Percentiles rank a stretch among this genome's conserved stretches.
Evolutionary conservation across 2,329 filamentous ascomycete genomes (phyloP).

Genomic region (Trichoderma cornu-damae): DNA sequence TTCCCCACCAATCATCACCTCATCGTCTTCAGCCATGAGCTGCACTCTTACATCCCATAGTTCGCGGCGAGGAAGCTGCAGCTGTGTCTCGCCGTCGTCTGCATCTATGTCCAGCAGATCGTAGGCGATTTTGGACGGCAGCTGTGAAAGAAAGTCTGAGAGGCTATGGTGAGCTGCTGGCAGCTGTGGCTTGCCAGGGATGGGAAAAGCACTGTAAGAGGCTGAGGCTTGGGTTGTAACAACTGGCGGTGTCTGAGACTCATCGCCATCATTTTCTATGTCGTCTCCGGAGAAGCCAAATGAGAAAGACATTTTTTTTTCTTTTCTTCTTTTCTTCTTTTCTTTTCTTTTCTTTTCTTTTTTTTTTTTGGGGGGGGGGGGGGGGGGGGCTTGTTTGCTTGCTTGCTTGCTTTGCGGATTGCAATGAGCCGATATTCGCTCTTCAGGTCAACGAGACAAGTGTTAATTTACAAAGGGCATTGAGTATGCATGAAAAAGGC

Average conservation of each 20-base stretch:
- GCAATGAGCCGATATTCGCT: neutral
- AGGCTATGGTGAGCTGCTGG: constrained; percentile 50
- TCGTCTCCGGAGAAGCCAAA: constrained; percentile 61
- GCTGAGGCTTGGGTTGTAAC: constrained; percentile 23
- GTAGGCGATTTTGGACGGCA: constrained; percentile 73
- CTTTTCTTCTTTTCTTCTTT: no score
- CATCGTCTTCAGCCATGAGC: constrained; percentile 67
- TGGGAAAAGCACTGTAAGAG: constrained; percentile 51
- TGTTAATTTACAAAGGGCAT: neutral
- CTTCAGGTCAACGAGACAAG: no score
- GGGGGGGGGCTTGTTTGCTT: no score
- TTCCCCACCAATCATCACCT: constrained; percentile 28
- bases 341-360: no score
- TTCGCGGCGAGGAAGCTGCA: constrained; percentile 65
- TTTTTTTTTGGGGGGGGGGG: no score
- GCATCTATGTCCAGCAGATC: constrained; percentile 53
- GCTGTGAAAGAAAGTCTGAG: constrained; percentile 45
- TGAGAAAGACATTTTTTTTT: constrained; percentile 44
- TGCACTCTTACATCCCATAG: constrained; percentile 78
- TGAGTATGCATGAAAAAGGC: neutral
- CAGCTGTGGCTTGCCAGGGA: constrained; percentile 56
- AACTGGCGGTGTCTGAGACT: constrained; percentile 26
- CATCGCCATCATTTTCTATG: constrained; percentile 46
- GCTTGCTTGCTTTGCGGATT: no score
- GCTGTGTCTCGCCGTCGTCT: constrained; percentile 45